A percentile compares a stretch with the other conserved stretches of the same genome.
Evolutionary conservation across 257 asterid genomes (phyloP).

Genomic region (Thymus mandschuricus): DNA sequence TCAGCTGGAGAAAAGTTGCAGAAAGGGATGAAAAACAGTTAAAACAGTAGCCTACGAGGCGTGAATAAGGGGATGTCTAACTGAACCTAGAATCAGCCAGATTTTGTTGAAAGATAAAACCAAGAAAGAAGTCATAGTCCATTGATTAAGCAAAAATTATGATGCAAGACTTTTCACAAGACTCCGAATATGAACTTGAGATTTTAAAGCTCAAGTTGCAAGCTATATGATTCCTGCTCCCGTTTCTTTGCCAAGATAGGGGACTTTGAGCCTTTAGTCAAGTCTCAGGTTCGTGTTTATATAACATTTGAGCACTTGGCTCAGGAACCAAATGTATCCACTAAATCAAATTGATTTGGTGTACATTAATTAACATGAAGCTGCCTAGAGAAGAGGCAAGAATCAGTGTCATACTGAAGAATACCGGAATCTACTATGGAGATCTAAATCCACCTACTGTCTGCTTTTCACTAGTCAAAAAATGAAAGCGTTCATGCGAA

Average conservation of each 20-base stretch:
- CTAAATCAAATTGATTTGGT: neutral
- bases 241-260: neutral
- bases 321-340: neutral
- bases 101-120: neutral
- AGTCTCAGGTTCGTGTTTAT: neutral
- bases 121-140: neutral
- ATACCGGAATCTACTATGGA: neutral
- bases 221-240: neutral
- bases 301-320: neutral
- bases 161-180: neutral
- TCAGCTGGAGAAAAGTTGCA: neutral
- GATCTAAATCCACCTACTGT: neutral
- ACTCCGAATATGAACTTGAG: neutral
- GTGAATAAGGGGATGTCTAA: neutral
- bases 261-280: neutral
- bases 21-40: neutral
- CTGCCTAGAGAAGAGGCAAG: neutral
- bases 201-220: neutral
- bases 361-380: neutral
- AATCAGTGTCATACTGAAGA: neutral
- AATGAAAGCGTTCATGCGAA: neutral
- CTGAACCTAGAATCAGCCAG: neutral
- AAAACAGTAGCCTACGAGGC: neutral
- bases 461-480: neutral
- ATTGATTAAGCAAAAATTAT: neutral